Percentiles rank a stretch among this genome's conserved stretches.
These are phyloP conservation scores for Fomes fomentarius DNA, from an alignment of 1,284 basidiomycete species.

Conservation along the genomic window DNA sequence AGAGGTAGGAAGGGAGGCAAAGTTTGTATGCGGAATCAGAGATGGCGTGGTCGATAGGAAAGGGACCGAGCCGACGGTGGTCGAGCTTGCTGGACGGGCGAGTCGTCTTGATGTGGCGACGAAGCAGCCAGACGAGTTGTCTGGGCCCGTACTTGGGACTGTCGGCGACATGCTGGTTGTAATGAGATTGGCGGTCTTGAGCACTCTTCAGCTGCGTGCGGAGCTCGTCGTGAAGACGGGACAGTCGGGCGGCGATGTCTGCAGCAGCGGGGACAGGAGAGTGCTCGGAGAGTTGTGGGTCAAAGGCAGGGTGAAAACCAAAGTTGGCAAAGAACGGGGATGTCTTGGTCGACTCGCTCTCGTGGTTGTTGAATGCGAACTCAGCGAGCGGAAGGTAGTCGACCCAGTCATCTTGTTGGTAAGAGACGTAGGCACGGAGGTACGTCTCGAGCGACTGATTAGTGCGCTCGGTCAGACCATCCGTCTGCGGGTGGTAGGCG, in stretches of 20 bases:
- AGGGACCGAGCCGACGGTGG: slow-evolving; percentile 42
- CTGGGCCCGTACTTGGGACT: slow-evolving; percentile 34
- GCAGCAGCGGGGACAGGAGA: slow-evolving; percentile 10
- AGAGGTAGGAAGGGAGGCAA: slow-evolving; percentile 36
- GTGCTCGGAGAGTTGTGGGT: slow-evolving; percentile 27
- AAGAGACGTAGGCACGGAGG: slow-evolving; percentile 39
- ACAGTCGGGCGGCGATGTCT: slow-evolving; percentile 21
- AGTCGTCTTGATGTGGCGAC: slow-evolving; percentile 39
- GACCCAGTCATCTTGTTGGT: slow-evolving; percentile 50
- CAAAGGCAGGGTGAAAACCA: slow-evolving; percentile 37
- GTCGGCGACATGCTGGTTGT: slow-evolving; percentile 24
- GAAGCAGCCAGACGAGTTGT: slow-evolving; percentile 40
- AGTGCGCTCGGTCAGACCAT: slow-evolving; percentile 39
- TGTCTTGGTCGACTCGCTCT: slow-evolving; percentile 36
- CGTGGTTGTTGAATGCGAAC: slow-evolving; percentile 35
- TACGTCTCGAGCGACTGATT: slow-evolving; percentile 41
- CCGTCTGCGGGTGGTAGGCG: slow-evolving; percentile 43
- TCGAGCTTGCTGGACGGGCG: slow-evolving; percentile 45
- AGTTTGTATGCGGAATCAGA: slow-evolving; percentile 33
- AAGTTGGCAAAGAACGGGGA: slow-evolving; percentile 46
- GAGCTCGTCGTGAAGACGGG: slow-evolving; percentile 31
- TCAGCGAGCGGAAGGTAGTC: slow-evolving; percentile 45
- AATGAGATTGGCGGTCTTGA: slow-evolving; percentile 31
- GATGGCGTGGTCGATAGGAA: slow-evolving; percentile 30
- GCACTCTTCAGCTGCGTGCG: slow-evolving; percentile 30